These are phyloP conservation scores for Bretschneidera sinensis DNA, from an alignment of 345 rosid species.

Conservation along the genomic window DNA sequence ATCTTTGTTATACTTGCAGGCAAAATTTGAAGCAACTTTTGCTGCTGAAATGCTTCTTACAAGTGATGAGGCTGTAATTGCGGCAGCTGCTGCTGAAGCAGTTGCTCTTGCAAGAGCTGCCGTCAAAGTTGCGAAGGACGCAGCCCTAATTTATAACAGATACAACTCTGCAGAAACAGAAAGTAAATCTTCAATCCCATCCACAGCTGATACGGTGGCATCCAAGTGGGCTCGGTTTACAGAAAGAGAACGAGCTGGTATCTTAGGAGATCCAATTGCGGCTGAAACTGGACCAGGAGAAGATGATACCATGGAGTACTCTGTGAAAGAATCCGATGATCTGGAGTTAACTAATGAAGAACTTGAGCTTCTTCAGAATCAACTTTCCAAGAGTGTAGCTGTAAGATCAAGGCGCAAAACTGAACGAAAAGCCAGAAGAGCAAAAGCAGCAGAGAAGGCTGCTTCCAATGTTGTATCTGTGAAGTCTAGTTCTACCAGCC, in stretches of 20 bases:
- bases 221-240: conserved; percentile 46
- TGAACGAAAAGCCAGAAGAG: conserved; percentile 74
- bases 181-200: conserved; percentile 19
- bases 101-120: conserved; percentile 92
- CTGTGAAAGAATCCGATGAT: conserved; percentile 39
- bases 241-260: conserved; percentile 53
- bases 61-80: conserved; percentile 77
- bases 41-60: conserved; percentile 72
- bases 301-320: conserved; percentile 18
- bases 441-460: conserved; percentile 63
- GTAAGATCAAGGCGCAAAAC: conserved; percentile 74
- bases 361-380: conserved; percentile 47
- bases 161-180: conserved; percentile 26
- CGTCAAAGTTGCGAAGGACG: conserved; percentile 80
- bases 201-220: conserved; percentile 24
- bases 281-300: conserved; percentile 34
- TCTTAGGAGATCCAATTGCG: conserved; percentile 39
- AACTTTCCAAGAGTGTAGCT: conserved; percentile 45
- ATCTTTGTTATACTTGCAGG: conserved; percentile 38
- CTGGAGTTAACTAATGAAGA: conserved; percentile 51
- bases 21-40: conserved; percentile 46
- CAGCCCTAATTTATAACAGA: conserved; percentile 42
- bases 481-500: conserved; percentile 44
- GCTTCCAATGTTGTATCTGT: conserved; percentile 45
- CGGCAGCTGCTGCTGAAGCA: conserved; percentile 92